Evolutionary conservation across 2,329 filamentous ascomycete species (phyloP), one percentile per base, ranked within the genome.

Genomic region (Colletotrichum neosansevieriae): DNA sequence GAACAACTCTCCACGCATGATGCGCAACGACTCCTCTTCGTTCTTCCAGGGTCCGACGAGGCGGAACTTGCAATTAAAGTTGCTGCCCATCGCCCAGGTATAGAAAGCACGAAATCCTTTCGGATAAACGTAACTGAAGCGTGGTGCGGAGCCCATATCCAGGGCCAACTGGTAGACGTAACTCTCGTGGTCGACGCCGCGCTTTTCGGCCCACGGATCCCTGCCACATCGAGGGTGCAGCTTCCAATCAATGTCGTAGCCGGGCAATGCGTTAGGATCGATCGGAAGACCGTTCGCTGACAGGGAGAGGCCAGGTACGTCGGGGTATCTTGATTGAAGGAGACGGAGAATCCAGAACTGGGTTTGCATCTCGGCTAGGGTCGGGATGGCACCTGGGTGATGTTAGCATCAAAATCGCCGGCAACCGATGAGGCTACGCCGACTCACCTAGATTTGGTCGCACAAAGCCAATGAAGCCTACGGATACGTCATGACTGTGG

Each of bases 151-250:
- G 3, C 80, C 81, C 64, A 84, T 83, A 72, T 85, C 83, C 0
- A 83, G 74, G 0, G 83, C 83, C 2, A 85, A 77, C 74, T 85
- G 83, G 73, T 84, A 85, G 0, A 81, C 81, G 69, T 85, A 85
- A 67, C 78, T 80, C 68, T 85, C 83, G 54, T 85, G 83, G 49
- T 85, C 83, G 2, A 85, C 82, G 15, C 81, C 83, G 59, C 79
- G 75, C 71, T 81, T 79, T 36, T 71, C 74, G 17, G 74, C 66
- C 57, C 72, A 78, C 21, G 79, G 72, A 60, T 78, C 78, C 63
- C 80, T 79, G 19, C 72, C 71, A 0, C 72, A 75, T 3, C 76
- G 76, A 0, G 75, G 54, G 32, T 80, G 80, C 1, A 85, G 77
- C 38, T 77, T 72, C 66, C 81, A 85, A 70, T 83, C 78, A 0